phyloP scores from a whole-genome alignment of 129 eudicot genomes.

The Helichrysum umbraculigerum region DNA sequence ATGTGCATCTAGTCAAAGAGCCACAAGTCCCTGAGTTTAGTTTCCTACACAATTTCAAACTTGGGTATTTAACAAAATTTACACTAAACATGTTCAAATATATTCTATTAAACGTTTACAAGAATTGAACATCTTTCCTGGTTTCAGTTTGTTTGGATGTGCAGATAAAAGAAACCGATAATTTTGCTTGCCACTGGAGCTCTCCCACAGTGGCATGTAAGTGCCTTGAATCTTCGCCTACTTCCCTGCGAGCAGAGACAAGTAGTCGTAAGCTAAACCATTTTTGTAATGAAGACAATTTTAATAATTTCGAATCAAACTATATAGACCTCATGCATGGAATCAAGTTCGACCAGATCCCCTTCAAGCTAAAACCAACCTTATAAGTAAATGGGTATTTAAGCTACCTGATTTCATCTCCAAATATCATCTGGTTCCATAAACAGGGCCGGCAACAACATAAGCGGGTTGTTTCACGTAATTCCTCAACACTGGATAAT shows the following conservation, averaged over 20 bases:
- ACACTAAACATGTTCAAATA: conserved; percentile 10
- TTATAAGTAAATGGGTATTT: background rate
- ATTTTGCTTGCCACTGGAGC: background rate
- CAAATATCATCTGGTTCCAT: conserved; percentile 60
- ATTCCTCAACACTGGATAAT: conserved; percentile 76
- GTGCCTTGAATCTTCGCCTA: background rate
- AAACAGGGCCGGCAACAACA: conserved; percentile 54
- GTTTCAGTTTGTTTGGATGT: conserved; percentile 12
- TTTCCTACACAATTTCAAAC: conserved; percentile 3
- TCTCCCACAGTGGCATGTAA: conserved; percentile 8
- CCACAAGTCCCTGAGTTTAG: background rate
- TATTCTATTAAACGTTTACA: background rate
- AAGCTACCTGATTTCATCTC: conserved; percentile 50
- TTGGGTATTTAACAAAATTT: conserved; percentile 14
- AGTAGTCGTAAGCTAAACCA: background rate
- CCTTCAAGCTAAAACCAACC: background rate
- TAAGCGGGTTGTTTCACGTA: conserved; percentile 64
- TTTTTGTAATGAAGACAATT: background rate
- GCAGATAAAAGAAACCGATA: background rate
- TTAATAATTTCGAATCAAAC: background rate
- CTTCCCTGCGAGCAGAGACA: conserved; percentile 13
- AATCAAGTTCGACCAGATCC: background rate
- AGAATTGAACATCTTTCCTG: conserved; percentile 15
- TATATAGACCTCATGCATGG: background rate
- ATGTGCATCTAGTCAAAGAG: conserved; percentile 17